These are phyloP conservation scores for Marasmius tenuissimus DNA, from an alignment of 1,284 basidiomycete genomes.

Conservation along the genomic window DNA sequence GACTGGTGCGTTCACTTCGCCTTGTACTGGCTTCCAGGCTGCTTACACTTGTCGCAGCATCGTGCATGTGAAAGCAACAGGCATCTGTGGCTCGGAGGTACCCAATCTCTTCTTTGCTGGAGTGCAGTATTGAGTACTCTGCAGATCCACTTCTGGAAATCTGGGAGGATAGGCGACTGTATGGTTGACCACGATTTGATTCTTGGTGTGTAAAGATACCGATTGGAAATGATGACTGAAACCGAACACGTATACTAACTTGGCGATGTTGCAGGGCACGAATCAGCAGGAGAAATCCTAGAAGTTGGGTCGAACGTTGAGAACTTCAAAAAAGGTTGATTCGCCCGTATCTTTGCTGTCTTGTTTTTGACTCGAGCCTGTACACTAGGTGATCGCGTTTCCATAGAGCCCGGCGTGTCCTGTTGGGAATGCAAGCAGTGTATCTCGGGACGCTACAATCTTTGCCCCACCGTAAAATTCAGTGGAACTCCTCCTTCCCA, in stretches of 20 bases:
- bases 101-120: no score
- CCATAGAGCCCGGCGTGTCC: slow-evolving; percentile 10
- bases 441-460: slow-evolving; percentile 14
- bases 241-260: not conserved
- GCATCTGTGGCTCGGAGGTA: slow-evolving; percentile 12
- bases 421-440: slow-evolving; percentile 15
- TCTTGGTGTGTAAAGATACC: slow-evolving; percentile 1
- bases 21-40: not conserved
- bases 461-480: slow-evolving; percentile 12
- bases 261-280: slow-evolving; percentile 4
- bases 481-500: slow-evolving; percentile 12
- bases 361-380: not conserved
- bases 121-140: not conserved
- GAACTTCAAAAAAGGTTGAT: slow-evolving; percentile 7
- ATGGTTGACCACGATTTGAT: slow-evolving; percentile 13
- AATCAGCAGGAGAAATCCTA: slow-evolving; percentile 12
- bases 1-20: slow-evolving; percentile 4
- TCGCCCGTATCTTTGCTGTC: not conserved
- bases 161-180: slow-evolving; percentile 14
- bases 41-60: not conserved
- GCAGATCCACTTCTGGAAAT: slow-evolving; percentile 15
- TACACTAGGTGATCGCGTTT: slow-evolving; percentile 7
- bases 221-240: no score
- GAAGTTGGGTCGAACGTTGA: slow-evolving; percentile 8
- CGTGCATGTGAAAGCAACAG: slow-evolving; percentile 11